phyloP scores from a whole-genome alignment of 129 eudicot genomes.

The Artemisia argyi region DNA sequence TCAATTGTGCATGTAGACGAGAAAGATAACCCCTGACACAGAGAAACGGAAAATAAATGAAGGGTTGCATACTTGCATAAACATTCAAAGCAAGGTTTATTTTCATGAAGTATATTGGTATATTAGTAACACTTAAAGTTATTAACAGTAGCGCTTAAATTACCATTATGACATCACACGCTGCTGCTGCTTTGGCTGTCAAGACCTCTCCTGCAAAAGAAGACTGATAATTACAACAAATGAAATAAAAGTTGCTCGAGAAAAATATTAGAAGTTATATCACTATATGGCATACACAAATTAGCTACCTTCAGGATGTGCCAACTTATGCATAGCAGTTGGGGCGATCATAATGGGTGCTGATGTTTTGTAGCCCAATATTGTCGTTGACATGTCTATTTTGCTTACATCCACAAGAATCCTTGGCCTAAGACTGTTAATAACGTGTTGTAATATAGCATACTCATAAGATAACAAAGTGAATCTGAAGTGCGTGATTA shows the following conservation, averaged over 20 bases:
- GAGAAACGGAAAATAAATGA: neutral
- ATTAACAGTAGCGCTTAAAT: neutral
- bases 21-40: slow-evolving; percentile 68
- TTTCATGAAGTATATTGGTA: neutral
- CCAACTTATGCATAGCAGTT: slow-evolving; percentile 15
- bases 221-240: slow-evolving; percentile 10
- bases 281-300: neutral
- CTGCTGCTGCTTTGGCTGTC: slow-evolving; percentile 88
- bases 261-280: neutral
- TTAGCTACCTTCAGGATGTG: slow-evolving; percentile 7
- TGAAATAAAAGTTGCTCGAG: neutral
- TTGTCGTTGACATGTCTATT: slow-evolving; percentile 5
- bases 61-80: neutral
- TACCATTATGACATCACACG: slow-evolving; percentile 80
- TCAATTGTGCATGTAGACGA: slow-evolving; percentile 73
- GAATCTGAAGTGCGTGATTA: neutral
- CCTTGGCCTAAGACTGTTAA: slow-evolving; percentile 15
- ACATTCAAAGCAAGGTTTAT: neutral
- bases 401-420: slow-evolving; percentile 12
- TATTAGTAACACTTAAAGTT: neutral
- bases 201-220: slow-evolving; percentile 69
- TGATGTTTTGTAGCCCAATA: neutral
- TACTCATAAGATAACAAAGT: neutral
- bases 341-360: slow-evolving; percentile 10
- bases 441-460: neutral